These are phyloP conservation scores for Corynespora cassiicola DNA, from an alignment of 2,329 filamentous ascomycete genomes.

Conservation along the genomic window DNA sequence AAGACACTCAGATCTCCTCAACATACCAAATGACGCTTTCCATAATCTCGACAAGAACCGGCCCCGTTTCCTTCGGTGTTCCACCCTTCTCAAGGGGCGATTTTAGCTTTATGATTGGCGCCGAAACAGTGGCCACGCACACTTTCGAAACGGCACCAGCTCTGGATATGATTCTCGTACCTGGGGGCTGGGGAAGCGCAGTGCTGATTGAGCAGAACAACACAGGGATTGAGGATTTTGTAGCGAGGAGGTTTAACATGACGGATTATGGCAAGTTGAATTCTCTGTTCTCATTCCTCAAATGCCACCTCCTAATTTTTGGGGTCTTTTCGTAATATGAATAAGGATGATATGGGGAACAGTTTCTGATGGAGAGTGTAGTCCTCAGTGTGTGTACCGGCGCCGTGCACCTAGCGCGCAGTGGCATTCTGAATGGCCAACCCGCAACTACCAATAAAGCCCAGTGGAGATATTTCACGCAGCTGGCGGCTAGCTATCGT, in stretches of 20 bases:
- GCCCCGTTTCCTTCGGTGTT: too few relatives aligned
- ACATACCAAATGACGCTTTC: constrained; percentile 11
- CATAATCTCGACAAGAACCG: constrained; percentile 7
- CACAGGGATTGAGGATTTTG: constrained; percentile 51
- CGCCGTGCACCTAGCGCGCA: constrained; percentile 60
- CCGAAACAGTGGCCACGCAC: constrained; percentile 52
- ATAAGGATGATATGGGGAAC: too few relatives aligned
- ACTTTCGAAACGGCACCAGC: constrained; percentile 58
- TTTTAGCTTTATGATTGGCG: too few relatives aligned
- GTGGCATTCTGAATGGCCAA: constrained; percentile 64
- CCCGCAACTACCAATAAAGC: constrained; percentile 70
- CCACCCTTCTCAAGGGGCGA: too few relatives aligned
- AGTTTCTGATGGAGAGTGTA: too few relatives aligned
- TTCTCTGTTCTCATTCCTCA: too few relatives aligned
- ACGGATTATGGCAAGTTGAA: too few relatives aligned
- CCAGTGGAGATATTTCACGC: too few relatives aligned
- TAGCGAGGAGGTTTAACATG: constrained; percentile 51
- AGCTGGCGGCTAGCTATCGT: too few relatives aligned
- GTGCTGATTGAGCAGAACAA: constrained; percentile 21
- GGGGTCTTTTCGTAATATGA: too few relatives aligned
- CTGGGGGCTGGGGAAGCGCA: constrained; percentile 65
- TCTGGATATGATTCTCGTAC: constrained; percentile 67
- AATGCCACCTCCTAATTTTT: too few relatives aligned
- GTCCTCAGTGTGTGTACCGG: constrained; percentile 71
- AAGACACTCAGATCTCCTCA: constrained; percentile 18